Evolutionary conservation across 2,329 filamentous ascomycete genomes (phyloP).

Genomic region (Colletotrichum sojae): DNA sequence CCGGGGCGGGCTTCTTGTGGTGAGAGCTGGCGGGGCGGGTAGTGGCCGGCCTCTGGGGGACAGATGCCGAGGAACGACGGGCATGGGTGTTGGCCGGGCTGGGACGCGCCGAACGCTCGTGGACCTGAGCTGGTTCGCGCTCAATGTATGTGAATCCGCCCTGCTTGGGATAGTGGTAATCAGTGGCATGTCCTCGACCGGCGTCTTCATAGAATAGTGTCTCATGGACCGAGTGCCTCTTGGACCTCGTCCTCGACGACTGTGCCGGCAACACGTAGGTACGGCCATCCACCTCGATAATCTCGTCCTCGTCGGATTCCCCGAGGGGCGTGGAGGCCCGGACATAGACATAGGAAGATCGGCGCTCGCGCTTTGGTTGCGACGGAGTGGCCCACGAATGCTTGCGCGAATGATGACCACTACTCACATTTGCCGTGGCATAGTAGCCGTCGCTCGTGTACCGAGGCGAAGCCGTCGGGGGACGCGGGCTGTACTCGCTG

Average conservation of each 20-base stretch:
- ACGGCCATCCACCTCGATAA: slow-evolving; percentile 67
- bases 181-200: slow-evolving; percentile 70
- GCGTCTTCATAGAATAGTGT: slow-evolving; percentile 50
- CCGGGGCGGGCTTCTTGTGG: slow-evolving; percentile 57
- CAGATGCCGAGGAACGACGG: slow-evolving; percentile 64
- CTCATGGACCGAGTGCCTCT: slow-evolving; percentile 40
- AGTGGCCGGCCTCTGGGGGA: slow-evolving; percentile 67
- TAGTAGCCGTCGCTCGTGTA: slow-evolving; percentile 75
- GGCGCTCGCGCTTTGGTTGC: slow-evolving; percentile 65
- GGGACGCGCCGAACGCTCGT: slow-evolving; percentile 60
- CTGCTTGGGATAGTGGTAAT: slow-evolving; percentile 71
- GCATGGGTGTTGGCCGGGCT: slow-evolving; percentile 58
- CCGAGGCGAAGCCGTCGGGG: slow-evolving; percentile 69
- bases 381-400: slow-evolving; percentile 62
- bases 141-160: slow-evolving; percentile 56
- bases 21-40: slow-evolving; percentile 61
- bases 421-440: slow-evolving; percentile 77
- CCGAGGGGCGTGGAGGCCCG: slow-evolving; percentile 71
- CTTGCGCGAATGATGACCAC: slow-evolving; percentile 62
- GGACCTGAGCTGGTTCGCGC: slow-evolving; percentile 53
- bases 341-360: slow-evolving; percentile 68
- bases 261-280: slow-evolving; percentile 67
- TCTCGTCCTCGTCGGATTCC: slow-evolving; percentile 76
- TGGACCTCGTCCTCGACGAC: slow-evolving; percentile 57
- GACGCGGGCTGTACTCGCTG: slow-evolving; percentile 60